These are phyloP conservation scores for Calycina herbarum DNA, from an alignment of 2,329 filamentous ascomycete genomes.

Conservation along the genomic window DNA sequence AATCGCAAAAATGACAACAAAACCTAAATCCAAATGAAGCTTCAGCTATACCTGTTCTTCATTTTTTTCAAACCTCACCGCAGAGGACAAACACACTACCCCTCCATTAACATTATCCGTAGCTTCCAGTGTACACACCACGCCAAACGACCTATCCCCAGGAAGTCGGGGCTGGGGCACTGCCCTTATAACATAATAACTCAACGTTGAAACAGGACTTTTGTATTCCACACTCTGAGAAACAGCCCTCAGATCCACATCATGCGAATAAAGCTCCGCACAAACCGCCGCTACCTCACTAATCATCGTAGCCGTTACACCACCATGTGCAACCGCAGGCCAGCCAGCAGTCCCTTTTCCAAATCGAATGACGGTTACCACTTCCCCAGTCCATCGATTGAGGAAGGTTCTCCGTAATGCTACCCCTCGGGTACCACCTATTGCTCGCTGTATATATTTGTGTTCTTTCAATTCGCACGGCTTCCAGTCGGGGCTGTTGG, in stretches of 20 bases:
- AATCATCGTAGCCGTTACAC: conserved; percentile 65
- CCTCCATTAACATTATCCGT: conserved; percentile 57
- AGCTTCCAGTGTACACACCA: conserved; percentile 53
- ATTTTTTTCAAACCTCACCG: conserved; percentile 50
- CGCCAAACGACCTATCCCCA: conserved; percentile 53
- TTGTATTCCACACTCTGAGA: conserved; percentile 62
- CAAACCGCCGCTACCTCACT: conserved; percentile 68
- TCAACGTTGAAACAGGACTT: conserved; percentile 56
- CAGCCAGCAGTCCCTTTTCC: conserved; percentile 66
- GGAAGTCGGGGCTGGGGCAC: conserved; percentile 43
- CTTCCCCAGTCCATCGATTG: conserved; percentile 56
- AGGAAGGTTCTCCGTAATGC: conserved; percentile 64
- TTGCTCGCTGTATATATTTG: conserved; percentile 44
- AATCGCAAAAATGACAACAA: background rate
- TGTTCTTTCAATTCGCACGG: conserved; percentile 39
- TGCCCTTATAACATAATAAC: conserved; percentile 63
- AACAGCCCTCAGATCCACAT: conserved; percentile 54
- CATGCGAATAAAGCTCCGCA: conserved; percentile 50
- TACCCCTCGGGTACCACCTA: conserved; percentile 45
- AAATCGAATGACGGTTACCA: conserved; percentile 66
- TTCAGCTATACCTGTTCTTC: conserved; percentile 19
- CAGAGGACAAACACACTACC: conserved; percentile 57
- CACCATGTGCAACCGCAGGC: conserved; percentile 72
- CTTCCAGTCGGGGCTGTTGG: conserved; percentile 44
- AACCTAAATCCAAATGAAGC: conserved; percentile 9